Conservation (phyloP, 257 asterid genomes). For the Primulina eburnea region DNA sequence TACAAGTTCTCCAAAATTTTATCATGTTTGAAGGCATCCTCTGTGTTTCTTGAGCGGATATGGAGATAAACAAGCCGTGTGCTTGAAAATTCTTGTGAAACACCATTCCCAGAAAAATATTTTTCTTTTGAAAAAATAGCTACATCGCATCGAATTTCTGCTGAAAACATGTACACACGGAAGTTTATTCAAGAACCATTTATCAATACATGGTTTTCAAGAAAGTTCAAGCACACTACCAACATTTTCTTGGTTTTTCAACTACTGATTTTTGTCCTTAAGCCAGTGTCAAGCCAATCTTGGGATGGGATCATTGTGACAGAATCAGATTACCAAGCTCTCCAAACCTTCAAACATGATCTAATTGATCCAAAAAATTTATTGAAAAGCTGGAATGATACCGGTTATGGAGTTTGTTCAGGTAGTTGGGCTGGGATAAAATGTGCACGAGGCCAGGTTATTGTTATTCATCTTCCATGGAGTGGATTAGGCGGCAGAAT, state of each 20-base stretch:
- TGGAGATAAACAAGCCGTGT: slow-evolving; percentile 23
- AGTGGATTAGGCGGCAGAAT: slow-evolving; percentile 70
- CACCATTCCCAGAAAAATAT: slow-evolving; percentile 25
- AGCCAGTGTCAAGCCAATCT: slow-evolving; percentile 34
- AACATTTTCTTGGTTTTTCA: slow-evolving; percentile 29
- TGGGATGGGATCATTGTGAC: slow-evolving; percentile 94
- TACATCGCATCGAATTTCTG: slow-evolving; percentile 17
- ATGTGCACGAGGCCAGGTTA: slow-evolving; percentile 91
- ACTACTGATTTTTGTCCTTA: slow-evolving; percentile 23
- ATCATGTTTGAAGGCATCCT: too few relatives aligned
- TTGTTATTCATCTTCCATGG: slow-evolving; percentile 96
- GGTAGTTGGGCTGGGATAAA: slow-evolving; percentile 89
- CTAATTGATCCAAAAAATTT: slow-evolving; percentile 77
- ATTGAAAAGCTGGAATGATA: slow-evolving; percentile 85
- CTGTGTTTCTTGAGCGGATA: slow-evolving; percentile 11
- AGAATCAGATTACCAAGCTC: slow-evolving; percentile 67
- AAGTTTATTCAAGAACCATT: slow-evolving; percentile 28
- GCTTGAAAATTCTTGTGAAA: background rate
- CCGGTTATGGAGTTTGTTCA: slow-evolving; percentile 83
- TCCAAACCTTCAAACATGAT: slow-evolving; percentile 77
- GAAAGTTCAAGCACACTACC: slow-evolving; percentile 7
- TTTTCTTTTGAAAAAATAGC: slow-evolving; percentile 15
- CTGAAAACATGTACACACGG: slow-evolving; percentile 34
- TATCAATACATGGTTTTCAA: slow-evolving; percentile 8
- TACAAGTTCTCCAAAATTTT: too few relatives aligned